These are phyloP conservation scores for Diaporthe citri DNA, from an alignment of 2,329 filamentous ascomycete genomes.

Conservation along the genomic window DNA sequence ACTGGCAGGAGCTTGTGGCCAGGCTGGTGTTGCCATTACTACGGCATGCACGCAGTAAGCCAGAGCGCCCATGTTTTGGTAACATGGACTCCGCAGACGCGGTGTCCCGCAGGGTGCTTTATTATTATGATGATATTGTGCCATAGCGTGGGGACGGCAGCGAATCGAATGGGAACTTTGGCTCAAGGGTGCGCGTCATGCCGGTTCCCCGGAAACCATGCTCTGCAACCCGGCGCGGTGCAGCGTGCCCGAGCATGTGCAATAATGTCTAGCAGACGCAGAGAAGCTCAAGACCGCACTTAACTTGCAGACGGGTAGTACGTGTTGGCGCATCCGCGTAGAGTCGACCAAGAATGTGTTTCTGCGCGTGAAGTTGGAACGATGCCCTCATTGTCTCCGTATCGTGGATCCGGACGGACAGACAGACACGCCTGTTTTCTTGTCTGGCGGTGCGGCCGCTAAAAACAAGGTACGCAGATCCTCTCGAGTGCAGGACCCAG, in stretches of 20 bases:
- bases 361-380: background rate
- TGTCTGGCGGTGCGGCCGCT: conserved; percentile 11
- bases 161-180: conserved; percentile 15
- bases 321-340: background rate
- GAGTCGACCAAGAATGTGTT: conserved; percentile 9
- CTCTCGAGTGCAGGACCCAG: conserved; percentile 2
- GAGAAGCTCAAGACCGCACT: background rate
- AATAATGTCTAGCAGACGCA: background rate
- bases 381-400: background rate
- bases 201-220: conserved; percentile 28
- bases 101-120: conserved; percentile 15
- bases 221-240: conserved; percentile 20
- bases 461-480: conserved; percentile 32
- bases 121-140: conserved; percentile 19
- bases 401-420: background rate
- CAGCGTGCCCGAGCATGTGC: background rate
- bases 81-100: conserved; percentile 2
- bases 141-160: background rate
- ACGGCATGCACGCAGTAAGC: conserved; percentile 9
- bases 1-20: background rate
- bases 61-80: background rate
- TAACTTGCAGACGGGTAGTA: background rate
- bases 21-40: conserved; percentile 5
- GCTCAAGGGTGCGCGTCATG: conserved; percentile 25
- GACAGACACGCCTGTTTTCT: background rate